phyloP scores from a whole-genome alignment of 192 early-diverging fungal genomes.

The Coemansia sp. region DNA sequence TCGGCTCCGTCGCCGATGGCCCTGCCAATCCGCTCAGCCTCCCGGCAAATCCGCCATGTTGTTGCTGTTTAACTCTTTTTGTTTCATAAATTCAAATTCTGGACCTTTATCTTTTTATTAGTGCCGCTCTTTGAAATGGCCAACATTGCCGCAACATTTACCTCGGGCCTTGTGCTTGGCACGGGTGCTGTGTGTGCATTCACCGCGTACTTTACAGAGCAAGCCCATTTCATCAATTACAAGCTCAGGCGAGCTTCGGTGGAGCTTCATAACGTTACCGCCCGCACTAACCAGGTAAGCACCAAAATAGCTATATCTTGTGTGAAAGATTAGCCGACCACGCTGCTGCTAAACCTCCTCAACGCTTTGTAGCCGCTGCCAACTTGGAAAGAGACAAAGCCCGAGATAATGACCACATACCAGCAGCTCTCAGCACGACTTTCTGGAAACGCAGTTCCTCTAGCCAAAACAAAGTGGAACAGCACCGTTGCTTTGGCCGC shows the following conservation, averaged over 20 bases:
- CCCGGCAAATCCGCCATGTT: conserved; percentile 4
- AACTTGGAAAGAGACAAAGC: conserved; percentile 20
- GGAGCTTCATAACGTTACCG: conserved; percentile 19
- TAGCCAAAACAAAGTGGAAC: conserved; percentile 50
- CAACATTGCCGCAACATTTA: conserved; percentile 43
- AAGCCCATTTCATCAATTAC: conserved; percentile 30
- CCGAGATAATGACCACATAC: conserved; percentile 26
- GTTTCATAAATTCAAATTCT: conserved; percentile 1
- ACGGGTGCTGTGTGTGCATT: conserved; percentile 44
- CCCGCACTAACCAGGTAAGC: conserved; percentile 20
- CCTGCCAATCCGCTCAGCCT: conserved; percentile 24
- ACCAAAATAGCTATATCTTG: background rate
- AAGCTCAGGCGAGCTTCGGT: conserved; percentile 31
- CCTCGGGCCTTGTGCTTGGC: conserved; percentile 47
- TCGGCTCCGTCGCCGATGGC: conserved; percentile 16
- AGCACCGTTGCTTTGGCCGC: conserved; percentile 15
- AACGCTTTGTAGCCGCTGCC: conserved; percentile 10
- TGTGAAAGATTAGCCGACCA: background rate
- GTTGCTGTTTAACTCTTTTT: background rate
- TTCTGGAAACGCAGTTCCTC: conserved; percentile 34
- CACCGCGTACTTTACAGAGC: conserved; percentile 32
- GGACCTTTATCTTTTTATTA: conserved; percentile 1
- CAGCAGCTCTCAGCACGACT: conserved; percentile 26
- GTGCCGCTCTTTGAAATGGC: conserved; percentile 23
- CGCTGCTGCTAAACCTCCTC: background rate